Evolutionary conservation across 2,329 filamentous ascomycete species (phyloP), one percentile per base, ranked within the genome.

Genomic region (Fusarium beomiforme): DNA sequence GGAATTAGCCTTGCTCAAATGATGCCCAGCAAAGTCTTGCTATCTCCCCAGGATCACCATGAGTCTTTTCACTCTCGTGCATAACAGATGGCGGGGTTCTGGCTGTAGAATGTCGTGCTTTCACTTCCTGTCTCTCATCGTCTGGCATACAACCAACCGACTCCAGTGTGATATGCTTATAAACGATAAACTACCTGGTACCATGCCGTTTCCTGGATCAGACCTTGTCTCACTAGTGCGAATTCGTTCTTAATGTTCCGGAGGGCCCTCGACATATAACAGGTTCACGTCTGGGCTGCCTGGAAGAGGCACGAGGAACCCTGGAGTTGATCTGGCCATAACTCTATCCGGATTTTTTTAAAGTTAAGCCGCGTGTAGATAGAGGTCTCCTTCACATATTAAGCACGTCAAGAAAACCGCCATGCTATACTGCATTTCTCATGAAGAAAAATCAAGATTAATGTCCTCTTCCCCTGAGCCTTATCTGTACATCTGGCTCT

Each of bases 151-250:
- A 24, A 47, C 39, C 29, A 24, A 47, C 21, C 23, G 16, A 21
- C 21, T 46, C 49, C 51, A 33, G 24, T 50, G 34, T 67, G 54
- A 70, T 70, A 72, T 72, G 46, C 66, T 67, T 72, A 13, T 72
- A 72, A 59, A 46, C 61, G 34, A 56, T 37, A 69, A 33, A 37
- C 8, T 39, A 13, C 29, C 33, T 61, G 43, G 23, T 44, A 42
- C 41, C 36, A 19, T 49, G 36, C 31, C 36, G 24, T 46, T 39
- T 56, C 41, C 47, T 49, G 31, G 50, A 24, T 11, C 41, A 61
- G 37, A 34, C 34, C 50, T 50, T 37, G 59, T 69, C 64, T 69
- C 51, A 55, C 51, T 69, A 68, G 57, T 47, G 36, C 34, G 57
- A 43, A 56, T 59, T 29, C 44, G 33, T 34, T 47, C 44, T 50